These are phyloP conservation scores for Apiospora pterosperma DNA, from an alignment of 2,329 filamentous ascomycete genomes.

Conservation along the genomic window DNA sequence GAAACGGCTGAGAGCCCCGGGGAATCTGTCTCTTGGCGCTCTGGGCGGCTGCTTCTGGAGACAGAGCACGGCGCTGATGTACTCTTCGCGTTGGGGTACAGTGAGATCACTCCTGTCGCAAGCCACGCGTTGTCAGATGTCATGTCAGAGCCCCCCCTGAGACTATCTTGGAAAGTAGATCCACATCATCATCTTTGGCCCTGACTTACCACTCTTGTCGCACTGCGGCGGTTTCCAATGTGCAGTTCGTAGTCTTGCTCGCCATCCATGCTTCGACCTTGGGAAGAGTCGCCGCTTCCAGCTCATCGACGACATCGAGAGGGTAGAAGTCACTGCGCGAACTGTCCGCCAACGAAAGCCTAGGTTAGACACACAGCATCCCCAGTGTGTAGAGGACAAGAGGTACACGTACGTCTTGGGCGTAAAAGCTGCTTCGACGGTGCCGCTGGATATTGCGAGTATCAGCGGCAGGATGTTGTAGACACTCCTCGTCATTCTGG, in stretches of 20 bases:
- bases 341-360: background rate
- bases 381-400: no score
- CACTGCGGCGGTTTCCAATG: constrained; percentile 23
- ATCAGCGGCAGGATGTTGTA: background rate
- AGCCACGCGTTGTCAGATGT: background rate
- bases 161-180: background rate
- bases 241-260: constrained; percentile 23
- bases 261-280: constrained; percentile 23
- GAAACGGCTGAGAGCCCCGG: constrained; percentile 26
- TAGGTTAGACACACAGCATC: background rate
- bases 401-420: background rate
- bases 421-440: background rate
- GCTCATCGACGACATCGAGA: constrained; percentile 25
- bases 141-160: constrained; percentile 8
- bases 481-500: background rate
- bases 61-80: constrained; percentile 24
- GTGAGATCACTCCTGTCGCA: constrained; percentile 25
- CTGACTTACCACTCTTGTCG: constrained; percentile 25
- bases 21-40: constrained; percentile 18
- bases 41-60: constrained; percentile 24
- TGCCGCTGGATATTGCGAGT: background rate
- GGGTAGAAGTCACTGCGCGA: constrained; percentile 15
- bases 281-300: constrained; percentile 24
- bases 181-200: background rate
- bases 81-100: constrained; percentile 22